These are phyloP conservation scores for Naganishia friedmannii DNA, from an alignment of 768 basidiomycete genomes.

Conservation along the genomic window DNA sequence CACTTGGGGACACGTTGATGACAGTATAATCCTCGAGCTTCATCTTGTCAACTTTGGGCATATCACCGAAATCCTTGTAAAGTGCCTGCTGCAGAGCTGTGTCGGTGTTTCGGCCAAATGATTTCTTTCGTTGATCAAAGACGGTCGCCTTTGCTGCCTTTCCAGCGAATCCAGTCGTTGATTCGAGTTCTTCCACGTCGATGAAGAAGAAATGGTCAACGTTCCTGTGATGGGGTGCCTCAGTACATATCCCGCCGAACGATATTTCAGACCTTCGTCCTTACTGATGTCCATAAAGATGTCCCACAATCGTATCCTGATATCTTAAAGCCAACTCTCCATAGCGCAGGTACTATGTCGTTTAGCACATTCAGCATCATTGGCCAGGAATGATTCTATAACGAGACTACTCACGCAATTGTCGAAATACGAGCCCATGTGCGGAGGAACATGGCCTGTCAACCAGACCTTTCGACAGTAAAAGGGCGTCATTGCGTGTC, in stretches of 20 bases:
- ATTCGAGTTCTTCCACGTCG: constrained; percentile 49
- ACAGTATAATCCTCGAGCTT: constrained; percentile 69
- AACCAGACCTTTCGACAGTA: constrained; percentile 56
- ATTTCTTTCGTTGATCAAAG: constrained; percentile 12
- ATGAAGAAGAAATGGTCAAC: constrained; percentile 62
- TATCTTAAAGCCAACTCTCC: constrained; percentile 67
- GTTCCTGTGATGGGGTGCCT: constrained; percentile 59
- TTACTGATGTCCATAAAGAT: constrained; percentile 67
- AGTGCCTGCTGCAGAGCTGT: constrained; percentile 56
- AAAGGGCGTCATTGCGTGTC: too few relatives aligned
- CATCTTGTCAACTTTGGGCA: constrained; percentile 57
- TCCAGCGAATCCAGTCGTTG: constrained; percentile 22
- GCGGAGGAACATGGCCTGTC: constrained; percentile 80
- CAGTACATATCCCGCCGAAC: constrained; percentile 11
- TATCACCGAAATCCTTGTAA: constrained; percentile 63
- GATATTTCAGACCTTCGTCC: constrained; percentile 42
- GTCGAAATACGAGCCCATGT: constrained; percentile 72
- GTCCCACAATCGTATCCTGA: constrained; percentile 83
- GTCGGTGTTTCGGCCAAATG: constrained; percentile 53
- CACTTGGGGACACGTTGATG: constrained; percentile 74
- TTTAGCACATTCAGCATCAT: not conserved
- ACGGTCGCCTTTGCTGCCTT: constrained; percentile 12
- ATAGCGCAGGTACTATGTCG: constrained; percentile 56
- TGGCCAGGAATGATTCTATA: not conserved
- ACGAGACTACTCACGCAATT: constrained; percentile 66